phyloP scores from a whole-genome alignment of 208 protist species.

The Leishmania major region DNA sequence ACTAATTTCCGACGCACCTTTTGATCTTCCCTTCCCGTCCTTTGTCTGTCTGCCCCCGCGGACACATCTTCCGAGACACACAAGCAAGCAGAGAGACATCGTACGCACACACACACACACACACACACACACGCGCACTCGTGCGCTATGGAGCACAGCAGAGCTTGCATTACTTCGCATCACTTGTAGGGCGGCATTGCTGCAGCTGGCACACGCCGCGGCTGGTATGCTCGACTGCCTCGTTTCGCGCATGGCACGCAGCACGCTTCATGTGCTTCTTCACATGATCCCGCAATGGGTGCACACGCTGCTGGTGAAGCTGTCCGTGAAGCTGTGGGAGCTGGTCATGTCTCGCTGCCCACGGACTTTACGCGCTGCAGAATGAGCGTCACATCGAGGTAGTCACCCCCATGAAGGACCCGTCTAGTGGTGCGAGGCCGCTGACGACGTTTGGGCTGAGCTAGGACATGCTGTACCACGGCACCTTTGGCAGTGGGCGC shows the following conservation, averaged over 20 bases:
- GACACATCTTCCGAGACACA: background rate
- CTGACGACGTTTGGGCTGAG: constrained; percentile 40
- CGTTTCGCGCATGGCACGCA: constrained; percentile 24
- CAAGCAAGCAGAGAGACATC: background rate
- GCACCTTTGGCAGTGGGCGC: constrained; percentile 58
- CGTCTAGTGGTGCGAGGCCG: constrained; percentile 2
- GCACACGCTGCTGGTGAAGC: constrained; percentile 26
- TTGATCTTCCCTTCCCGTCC: background rate
- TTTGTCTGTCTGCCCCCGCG: background rate
- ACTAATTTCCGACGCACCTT: background rate
- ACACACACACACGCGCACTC: background rate
- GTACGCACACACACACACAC: background rate
- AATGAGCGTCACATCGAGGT: constrained; percentile 37
- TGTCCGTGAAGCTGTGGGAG: constrained; percentile 39
- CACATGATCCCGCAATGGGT: constrained; percentile 38
- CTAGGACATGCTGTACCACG: constrained; percentile 43
- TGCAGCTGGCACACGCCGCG: background rate
- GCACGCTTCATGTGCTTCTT: constrained; percentile 31
- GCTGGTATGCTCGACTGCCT: constrained; percentile 30
- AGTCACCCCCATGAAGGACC: constrained; percentile 20
- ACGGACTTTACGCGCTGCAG: constrained; percentile 30
- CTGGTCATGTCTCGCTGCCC: constrained; percentile 26
- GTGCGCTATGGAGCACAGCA: background rate
- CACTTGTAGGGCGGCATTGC: background rate
- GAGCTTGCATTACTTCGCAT: background rate